phyloP scores from a whole-genome alignment of 2,329 filamentous ascomycete species.

The Colletotrichum echinochloae region DNA sequence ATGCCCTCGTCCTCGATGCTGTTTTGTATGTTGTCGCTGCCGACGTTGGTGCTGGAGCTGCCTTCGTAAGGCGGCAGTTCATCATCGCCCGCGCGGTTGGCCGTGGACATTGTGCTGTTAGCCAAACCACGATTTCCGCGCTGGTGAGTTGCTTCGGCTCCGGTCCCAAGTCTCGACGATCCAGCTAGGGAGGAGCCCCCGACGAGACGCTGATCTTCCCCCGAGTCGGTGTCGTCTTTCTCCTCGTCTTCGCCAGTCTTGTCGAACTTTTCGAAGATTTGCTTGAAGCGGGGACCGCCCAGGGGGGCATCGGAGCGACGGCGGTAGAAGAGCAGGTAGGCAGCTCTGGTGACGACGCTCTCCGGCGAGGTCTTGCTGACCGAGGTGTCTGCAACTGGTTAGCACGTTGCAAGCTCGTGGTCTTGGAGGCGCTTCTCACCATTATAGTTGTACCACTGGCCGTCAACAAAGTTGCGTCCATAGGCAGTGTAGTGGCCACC shows the following conservation, averaged over 20 bases:
- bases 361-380: constrained; percentile 72
- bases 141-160: constrained; percentile 81
- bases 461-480: constrained; percentile 91
- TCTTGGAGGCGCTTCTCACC: constrained; percentile 68
- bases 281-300: constrained; percentile 80
- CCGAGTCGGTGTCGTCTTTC: constrained; percentile 66
- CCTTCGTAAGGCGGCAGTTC: constrained; percentile 50
- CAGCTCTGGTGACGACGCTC: constrained; percentile 77
- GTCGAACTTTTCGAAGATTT: constrained; percentile 75
- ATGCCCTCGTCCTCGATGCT: constrained; percentile 65
- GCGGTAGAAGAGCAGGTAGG: constrained; percentile 96
- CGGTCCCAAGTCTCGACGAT: constrained; percentile 88
- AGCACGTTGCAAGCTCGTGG: constrained; percentile 47
- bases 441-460: constrained; percentile 96
- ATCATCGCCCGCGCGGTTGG: constrained; percentile 47
- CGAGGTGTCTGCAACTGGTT: constrained; percentile 74
- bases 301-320: constrained; percentile 82
- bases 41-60: constrained; percentile 40
- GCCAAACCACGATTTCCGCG: constrained; percentile 71
- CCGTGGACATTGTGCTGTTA: constrained; percentile 51
- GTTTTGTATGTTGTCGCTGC: constrained; percentile 50
- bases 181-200: constrained; percentile 86
- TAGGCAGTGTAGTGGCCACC: constrained; percentile 97
- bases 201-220: constrained; percentile 90
- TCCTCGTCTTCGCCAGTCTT: constrained; percentile 59